A percentile compares a stretch with the other conserved stretches of the same genome.
These are phyloP conservation scores for Rhizomucor pusillus DNA, from an alignment of 371 early-diverging fungal species.

Conservation along the genomic window DNA sequence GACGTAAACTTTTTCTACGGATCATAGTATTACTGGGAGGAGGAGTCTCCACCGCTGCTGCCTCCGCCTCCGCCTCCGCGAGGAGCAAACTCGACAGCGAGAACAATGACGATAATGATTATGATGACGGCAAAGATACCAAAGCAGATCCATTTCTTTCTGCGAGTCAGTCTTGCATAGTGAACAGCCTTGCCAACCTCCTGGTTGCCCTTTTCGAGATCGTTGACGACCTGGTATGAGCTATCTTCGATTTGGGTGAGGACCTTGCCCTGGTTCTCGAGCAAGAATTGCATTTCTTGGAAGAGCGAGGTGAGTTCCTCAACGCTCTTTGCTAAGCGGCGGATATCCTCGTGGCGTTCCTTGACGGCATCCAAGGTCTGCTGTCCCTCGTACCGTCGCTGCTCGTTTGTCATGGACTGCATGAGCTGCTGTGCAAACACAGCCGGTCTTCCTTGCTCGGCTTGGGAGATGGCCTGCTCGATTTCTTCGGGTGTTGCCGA, in stretches of 20 bases:
- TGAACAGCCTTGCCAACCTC: conserved; percentile 31
- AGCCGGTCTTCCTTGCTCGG: conserved; percentile 40
- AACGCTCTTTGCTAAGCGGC: conserved; percentile 40
- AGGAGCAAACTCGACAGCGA: conserved; percentile 27
- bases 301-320: conserved; percentile 42
- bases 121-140: conserved; percentile 40
- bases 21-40: neutral
- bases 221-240: conserved; percentile 28
- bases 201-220: conserved; percentile 35
- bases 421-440: conserved; percentile 49
- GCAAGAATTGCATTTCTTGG: conserved; percentile 44
- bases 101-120: conserved; percentile 40
- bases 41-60: conserved; percentile 4
- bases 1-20: neutral
- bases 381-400: conserved; percentile 40
- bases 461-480: conserved; percentile 39
- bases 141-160: conserved; percentile 53
- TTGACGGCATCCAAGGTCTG: conserved; percentile 46
- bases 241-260: conserved; percentile 38
- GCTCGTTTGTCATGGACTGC: conserved; percentile 34
- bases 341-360: conserved; percentile 52
- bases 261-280: conserved; percentile 41
- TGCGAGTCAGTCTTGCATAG: conserved; percentile 35
- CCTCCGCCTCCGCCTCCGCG: conserved; percentile 8
- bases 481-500: conserved; percentile 45